Evolutionary conservation across 1,284 basidiomycete genomes (phyloP).

Genomic region (Microbotryum saponariae): DNA sequence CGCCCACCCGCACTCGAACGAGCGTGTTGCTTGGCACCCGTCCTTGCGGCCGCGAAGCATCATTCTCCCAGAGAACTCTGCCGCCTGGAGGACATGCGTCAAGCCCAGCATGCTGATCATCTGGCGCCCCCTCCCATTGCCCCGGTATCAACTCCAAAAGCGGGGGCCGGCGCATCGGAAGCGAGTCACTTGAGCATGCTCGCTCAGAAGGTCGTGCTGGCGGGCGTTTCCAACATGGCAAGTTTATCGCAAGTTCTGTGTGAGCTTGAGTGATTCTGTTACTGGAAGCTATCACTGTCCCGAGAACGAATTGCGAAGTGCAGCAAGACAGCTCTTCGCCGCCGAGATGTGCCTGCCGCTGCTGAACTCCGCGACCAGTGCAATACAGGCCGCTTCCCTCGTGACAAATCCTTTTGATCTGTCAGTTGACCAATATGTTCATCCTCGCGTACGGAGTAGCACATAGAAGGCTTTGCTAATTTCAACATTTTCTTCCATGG

Average conservation of each 20-base stretch:
- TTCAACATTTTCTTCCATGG: background rate
- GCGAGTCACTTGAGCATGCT: constrained; percentile 8
- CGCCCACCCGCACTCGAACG: no score
- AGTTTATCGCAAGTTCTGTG: background rate
- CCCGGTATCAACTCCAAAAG: no score
- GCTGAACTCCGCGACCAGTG: background rate
- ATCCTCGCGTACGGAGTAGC: no score
- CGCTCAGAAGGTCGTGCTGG: constrained; percentile 16
- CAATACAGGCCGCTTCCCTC: constrained; percentile 14
- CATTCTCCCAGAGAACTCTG: no score
- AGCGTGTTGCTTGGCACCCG: no score
- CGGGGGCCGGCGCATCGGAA: no score
- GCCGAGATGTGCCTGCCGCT: background rate
- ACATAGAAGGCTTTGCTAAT: background rate
- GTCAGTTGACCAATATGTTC: constrained; percentile 1
- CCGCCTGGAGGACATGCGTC: no score
- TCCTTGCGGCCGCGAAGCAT: no score
- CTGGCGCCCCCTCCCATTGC: no score
- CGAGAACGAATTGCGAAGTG: background rate
- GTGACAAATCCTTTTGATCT: constrained; percentile 26
- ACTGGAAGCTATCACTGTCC: background rate
- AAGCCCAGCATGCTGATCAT: no score
- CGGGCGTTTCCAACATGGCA: constrained; percentile 21
- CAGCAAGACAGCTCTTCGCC: no score
- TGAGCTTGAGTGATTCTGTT: no score